Evolutionary conservation across 1,139 yeast species (phyloP).

Genomic region (Spathaspora sp.): DNA sequence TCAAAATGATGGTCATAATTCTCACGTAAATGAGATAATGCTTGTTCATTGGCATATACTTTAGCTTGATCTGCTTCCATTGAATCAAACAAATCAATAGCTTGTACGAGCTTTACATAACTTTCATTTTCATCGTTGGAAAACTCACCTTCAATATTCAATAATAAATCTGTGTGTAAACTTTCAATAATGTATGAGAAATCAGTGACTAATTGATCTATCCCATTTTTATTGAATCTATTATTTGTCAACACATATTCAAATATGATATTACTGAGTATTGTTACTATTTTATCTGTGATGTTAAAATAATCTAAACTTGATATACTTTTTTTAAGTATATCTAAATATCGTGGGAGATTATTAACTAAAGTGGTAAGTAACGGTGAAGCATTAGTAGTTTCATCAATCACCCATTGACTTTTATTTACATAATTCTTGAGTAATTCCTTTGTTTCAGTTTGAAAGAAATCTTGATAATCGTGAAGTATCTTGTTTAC

Average conservation of each 20-base stretch:
- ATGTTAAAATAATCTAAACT: slow-evolving; percentile 29
- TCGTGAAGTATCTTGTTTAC: slow-evolving; percentile 37
- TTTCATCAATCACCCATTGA: slow-evolving; percentile 30
- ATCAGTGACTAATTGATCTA: slow-evolving; percentile 56
- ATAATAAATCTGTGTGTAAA: slow-evolving; percentile 27
- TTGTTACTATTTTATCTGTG: slow-evolving; percentile 40
- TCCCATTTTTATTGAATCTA: slow-evolving; percentile 57
- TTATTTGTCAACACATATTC: slow-evolving; percentile 65
- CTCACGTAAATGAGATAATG: slow-evolving; percentile 20
- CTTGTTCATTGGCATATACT: background rate
- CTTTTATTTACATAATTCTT: slow-evolving; percentile 51
- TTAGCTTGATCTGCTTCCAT: slow-evolving; percentile 20
- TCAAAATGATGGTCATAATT: slow-evolving; percentile 23
- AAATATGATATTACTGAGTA: slow-evolving; percentile 49
- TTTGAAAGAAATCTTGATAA: slow-evolving; percentile 45
- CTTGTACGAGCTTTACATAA: slow-evolving; percentile 31
- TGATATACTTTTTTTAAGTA: slow-evolving; percentile 29
- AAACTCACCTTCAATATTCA: slow-evolving; percentile 12
- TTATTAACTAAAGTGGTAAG: slow-evolving; percentile 35
- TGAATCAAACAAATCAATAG: slow-evolving; percentile 40
- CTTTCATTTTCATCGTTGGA: slow-evolving; percentile 30
- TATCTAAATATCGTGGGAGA: slow-evolving; percentile 36
- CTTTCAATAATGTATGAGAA: slow-evolving; percentile 43
- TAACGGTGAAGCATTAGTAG: slow-evolving; percentile 28
- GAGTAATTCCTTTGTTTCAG: slow-evolving; percentile 50